Evolutionary conservation across 2,329 filamentous ascomycete species (phyloP), one percentile per base, ranked within the genome.

Genomic region (Aciculosporium take): DNA sequence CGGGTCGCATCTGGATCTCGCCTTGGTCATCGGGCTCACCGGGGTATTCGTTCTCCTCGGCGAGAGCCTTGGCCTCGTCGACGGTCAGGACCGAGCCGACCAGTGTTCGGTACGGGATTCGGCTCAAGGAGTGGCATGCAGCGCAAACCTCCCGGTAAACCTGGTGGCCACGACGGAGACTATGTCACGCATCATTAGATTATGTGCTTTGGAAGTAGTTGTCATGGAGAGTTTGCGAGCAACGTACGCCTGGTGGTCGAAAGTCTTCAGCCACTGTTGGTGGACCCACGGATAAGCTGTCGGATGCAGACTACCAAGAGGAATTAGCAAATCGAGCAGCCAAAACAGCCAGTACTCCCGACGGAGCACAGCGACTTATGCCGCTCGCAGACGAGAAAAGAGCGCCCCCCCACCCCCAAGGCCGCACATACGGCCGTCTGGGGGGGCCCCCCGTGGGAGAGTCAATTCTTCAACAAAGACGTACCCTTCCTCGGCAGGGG

Each of bases 81-180:
- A 94, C 86, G 45, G 91, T 98, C 75, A 95, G 77, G 64, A 94
- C 74, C 51, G 77, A 77, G 63, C 91, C 91, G 58, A 98, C 91
- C 48, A 96, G 75, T 45, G 83, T 60, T 65, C 91, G 86, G 77
- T 93, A 98, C 46, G 91, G 89, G 45, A 98, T 79, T 71, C 91
- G 85, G 66, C 73, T 81, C 49, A 98, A 81, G 49, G 91, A 98
- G 75, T 98, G 91, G 78, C 91, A 98, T 56, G 86, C 86, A 48
- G 88, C 79, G 76, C 91, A 98, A 59, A 98, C 91, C 71, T 98
- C 91, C 55, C 82, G 86, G 76, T 98, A 98, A 61, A 98, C 91
- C 71, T 94, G 88, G 79, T 96, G 98, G 68, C 91, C 91, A 72
- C 91, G 88, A 65, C 91, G 91, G 53, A 98, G 87, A 57, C 88